Base-by-base conservation (phyloP, 257 asterid species). In the Dorcoceras hygrometricum region DNA sequence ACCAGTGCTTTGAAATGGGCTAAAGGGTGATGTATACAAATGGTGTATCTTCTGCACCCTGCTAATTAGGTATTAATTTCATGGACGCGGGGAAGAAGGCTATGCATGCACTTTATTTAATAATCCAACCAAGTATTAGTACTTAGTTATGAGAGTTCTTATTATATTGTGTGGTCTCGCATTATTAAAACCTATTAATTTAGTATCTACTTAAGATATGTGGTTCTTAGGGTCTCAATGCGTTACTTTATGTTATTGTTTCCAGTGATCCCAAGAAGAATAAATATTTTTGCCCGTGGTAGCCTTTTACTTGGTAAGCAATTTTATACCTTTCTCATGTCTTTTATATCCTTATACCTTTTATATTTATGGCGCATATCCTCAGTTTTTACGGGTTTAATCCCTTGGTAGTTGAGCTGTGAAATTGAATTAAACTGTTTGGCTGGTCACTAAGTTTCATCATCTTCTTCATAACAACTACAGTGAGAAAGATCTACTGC, bases 211-310 rank as follows among this genome's bases (percentile, higher is more conserved):
- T n/a, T n/a, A n/a, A n/a, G n/a, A n/a, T n/a, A n/a, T n/a, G n/a
- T n/a, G n/a, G n/a, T n/a, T n/a, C n/a, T n/a, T n/a, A n/a, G n/a
- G n/a, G n/a, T n/a, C n/a, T n/a, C n/a, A n/a, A n/a, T n/a, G n/a
- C n/a, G n/a, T n/a, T n/a, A n/a, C n/a, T n/a, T n/a, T n/a, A n/a
- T n/a, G n/a, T 83, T 72, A 43, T 76, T 57, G 65, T 67, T 73
- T 62, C 81, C 90, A 89, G 96, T 81, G 6, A 76, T 80, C 43
- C 71, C 55, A 67, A 79, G 80, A 67, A 79, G 80, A 78, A 63
- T 87, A 48, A 55, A 23, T 31, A 36, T 36, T 55, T 4, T 65
- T 8, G 36, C 27, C 26, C 89, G 91, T 9, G 0, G 55, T 27
- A 51, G 27, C 73, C n/a, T 82, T 67, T 54, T 79, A 24, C 64